Evolutionary conservation across 1,284 basidiomycete species (phyloP).

Genomic region (Austroboletus niveus): DNA sequence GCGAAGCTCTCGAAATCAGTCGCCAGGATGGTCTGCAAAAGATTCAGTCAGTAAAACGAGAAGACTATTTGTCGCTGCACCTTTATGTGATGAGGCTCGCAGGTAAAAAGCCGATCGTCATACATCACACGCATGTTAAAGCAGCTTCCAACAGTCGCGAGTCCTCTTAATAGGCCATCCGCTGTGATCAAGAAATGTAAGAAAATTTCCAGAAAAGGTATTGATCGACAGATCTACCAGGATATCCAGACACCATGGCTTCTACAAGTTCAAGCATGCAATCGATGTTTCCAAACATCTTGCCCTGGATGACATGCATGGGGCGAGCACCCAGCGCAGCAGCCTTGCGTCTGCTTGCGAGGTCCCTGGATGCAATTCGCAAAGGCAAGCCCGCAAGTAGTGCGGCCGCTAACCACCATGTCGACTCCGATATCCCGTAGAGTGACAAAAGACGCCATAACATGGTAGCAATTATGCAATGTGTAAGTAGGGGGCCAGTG

Average conservation of each 20-base stretch:
- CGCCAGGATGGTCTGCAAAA: slow-evolving; percentile 27
- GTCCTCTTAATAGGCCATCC: slow-evolving; percentile 12
- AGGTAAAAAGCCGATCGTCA: slow-evolving; percentile 22
- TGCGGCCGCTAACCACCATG: slow-evolving; percentile 11
- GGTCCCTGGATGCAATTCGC: slow-evolving; percentile 4
- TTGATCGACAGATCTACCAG: slow-evolving; percentile 16
- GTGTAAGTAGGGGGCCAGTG: neutral
- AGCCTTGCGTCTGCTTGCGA: slow-evolving; percentile 10
- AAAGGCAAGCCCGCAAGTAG: slow-evolving; percentile 12
- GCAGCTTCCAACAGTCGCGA: slow-evolving; percentile 14
- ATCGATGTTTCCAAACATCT: slow-evolving; percentile 25
- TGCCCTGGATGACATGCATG: slow-evolving; percentile 15
- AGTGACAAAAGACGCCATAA: slow-evolving; percentile 8
- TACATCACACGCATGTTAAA: slow-evolving; percentile 23
- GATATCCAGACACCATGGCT: slow-evolving; percentile 19
- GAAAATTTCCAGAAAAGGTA: neutral
- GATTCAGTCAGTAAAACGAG: neutral
- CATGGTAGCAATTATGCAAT: neutral
- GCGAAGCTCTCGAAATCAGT: slow-evolving; percentile 36
- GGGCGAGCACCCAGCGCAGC: slow-evolving; percentile 26
- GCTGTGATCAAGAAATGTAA: slow-evolving; percentile 1
- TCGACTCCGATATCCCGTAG: slow-evolving; percentile 5
- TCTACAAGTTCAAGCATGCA: slow-evolving; percentile 15
- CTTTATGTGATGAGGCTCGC: slow-evolving; percentile 27
- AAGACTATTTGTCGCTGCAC: neutral